Evolutionary conservation across 176 grass and related monocot species (phyloP), one percentile per base, ranked within the genome.

Genomic region (Dendrocalamus sinicus): DNA sequence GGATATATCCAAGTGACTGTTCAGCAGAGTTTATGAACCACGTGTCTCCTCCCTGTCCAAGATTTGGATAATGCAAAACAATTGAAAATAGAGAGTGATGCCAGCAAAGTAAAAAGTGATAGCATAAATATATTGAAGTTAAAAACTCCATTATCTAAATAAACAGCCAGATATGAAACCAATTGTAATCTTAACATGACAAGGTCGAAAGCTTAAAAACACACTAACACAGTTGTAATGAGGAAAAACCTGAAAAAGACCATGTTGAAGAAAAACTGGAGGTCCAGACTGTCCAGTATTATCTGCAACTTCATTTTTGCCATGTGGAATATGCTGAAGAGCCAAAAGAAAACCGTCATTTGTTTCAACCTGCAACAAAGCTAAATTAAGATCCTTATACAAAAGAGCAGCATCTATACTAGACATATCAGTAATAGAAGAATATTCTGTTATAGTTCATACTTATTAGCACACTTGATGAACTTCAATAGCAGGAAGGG

Each of bases 221-320:
- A 65, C 45, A 43, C 9, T 0, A 37, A 5, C 32, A 32, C 1
- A 35, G 20, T 39, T 66, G 20, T 67, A 86, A 81, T 32, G 26
- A 86, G 72, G 44, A 73, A 60, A 67, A 90, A 97, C 95, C 93
- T 95, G 93, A 91, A 98, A 98, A 82, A 98, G 93, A 45, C 95
- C 95, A 66, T 98, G 95, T 54, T 98, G 95, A 82, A 98, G 95
- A 86, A 93, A 98, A 78, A 98, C 89, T 26, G 93, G 89, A 90
- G 91, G 89, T 35, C 89, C 80, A 75, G 72, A 23, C 45, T 52
- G 89, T 35, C 89, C 80, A 75, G 72, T 30, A 40, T 52, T 95
- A 62, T 88, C 28, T 15, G 30, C 23, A 64, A 90, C 50, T 85
- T 72, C 60, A 66, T 86, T 90, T 88, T 78, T 92, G 39, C 93